Evolutionary conservation across 495 filamentous ascomycete genomes (phyloP), one percentile per base, ranked within the genome.

Genomic region (Penicillium lividum): DNA sequence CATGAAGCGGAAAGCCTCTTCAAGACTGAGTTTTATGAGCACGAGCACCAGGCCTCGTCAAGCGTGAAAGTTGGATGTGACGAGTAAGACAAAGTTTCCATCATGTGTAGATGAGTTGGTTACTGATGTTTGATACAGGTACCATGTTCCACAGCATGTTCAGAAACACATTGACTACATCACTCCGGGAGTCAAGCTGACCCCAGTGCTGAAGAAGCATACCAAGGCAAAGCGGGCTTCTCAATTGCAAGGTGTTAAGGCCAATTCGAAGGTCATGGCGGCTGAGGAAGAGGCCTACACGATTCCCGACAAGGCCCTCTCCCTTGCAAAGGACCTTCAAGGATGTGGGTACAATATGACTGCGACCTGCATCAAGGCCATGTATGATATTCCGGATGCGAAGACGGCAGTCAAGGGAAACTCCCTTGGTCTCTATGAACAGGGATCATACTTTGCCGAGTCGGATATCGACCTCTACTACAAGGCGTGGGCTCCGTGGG

Each of bases 391-490:
- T 45, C 79, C 80, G 6, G 65, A 67, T 6, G 71, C 72, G 7
- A 57, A 69, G 27, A 67, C 67, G 9, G 65, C 74, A 1, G 67
- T 67, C 8, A 59, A 69, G 16, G 59, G 67, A 51, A 86, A 85
- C 65, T 77, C 74, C 54, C 79, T 78, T 42, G 83, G 83, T 46
- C 80, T 85, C 45, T 77, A 78, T 38, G 81, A 84, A 60, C 77
- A 73, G 58, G 74, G 68, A 31, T 69, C 75, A 55, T 78, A 79
- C 56, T 78, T 73, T 69, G 65, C 80, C 64, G 80, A 85, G 58
- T 68, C 69, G 0, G 84, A 88, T 60, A 67, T 89, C 22, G 74
- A 86, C 54, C 65, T 75, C 11, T 89, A 81, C 65, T 87, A 82
- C 68, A 73, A 69, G 46, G 74, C 76, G 53, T 81, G 80, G 62